These are phyloP conservation scores for Mortierella sp. DNA, from an alignment of 371 early-diverging fungal species.

Conservation along the genomic window DNA sequence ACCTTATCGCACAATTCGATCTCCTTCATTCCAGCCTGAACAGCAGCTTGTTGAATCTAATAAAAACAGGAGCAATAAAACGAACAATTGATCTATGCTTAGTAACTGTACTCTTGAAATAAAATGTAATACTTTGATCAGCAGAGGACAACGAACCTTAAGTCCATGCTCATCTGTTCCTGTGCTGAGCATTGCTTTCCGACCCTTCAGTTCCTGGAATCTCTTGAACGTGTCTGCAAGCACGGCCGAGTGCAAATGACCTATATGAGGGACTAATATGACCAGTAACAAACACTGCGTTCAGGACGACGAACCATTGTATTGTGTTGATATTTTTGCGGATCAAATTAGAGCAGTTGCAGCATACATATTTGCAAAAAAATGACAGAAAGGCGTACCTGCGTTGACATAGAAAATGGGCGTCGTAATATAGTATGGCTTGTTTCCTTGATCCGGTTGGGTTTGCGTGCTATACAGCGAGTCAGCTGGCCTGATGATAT, in stretches of 20 bases:
- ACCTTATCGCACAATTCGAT: slow-evolving; percentile 82
- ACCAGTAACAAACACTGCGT: too few species aligned
- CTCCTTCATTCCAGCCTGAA: slow-evolving; percentile 66
- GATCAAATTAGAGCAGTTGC: too few species aligned
- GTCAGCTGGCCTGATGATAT: slow-evolving; percentile 14
- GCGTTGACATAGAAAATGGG: slow-evolving; percentile 98
- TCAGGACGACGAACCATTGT: too few species aligned
- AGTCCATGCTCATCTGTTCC: slow-evolving; percentile 98
- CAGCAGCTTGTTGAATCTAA: slow-evolving; percentile 94
- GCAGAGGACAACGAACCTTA: slow-evolving; percentile 66
- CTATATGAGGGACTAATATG: slow-evolving; percentile 93
- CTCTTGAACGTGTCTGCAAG: slow-evolving; percentile 86
- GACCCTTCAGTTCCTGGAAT: slow-evolving; percentile 78
- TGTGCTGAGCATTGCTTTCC: slow-evolving; percentile 71
- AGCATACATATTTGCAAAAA: too few species aligned
- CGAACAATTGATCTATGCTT: too few species aligned
- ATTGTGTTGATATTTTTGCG: neutral
- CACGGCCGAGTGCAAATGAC: slow-evolving; percentile 92
- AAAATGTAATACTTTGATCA: neutral
- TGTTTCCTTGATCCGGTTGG: slow-evolving; percentile 14
- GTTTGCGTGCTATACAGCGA: slow-evolving; percentile 17
- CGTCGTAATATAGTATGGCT: slow-evolving; percentile 78
- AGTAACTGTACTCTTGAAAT: too few species aligned
- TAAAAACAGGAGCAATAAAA: too few species aligned
- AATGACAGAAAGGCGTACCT: slow-evolving; percentile 62